These are phyloP conservation scores for Saccharum hybrid DNA, from an alignment of 202 grass and related monocot species.

Conservation along the genomic window DNA sequence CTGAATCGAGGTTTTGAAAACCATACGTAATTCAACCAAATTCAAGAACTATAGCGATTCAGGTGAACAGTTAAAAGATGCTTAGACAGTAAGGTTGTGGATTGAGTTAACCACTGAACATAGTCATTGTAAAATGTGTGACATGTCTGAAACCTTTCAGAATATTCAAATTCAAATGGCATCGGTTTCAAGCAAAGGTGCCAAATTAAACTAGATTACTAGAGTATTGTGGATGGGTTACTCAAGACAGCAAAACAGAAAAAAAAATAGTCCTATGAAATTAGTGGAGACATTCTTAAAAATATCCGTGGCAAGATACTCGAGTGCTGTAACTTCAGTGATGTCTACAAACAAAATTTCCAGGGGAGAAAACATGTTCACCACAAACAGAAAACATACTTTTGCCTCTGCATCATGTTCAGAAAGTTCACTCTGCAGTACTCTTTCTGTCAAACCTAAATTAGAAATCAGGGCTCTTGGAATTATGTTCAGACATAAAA, in stretches of 20 bases:
- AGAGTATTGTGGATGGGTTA: not conserved
- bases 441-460: conserved; percentile 81
- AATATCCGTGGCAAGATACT: not conserved
- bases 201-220: not conserved
- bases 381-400: conserved; percentile 51
- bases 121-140: not conserved
- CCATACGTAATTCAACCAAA: not conserved
- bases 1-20: not conserved
- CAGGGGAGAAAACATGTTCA: not conserved
- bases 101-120: conserved; percentile 8
- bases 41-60: conserved; percentile 8
- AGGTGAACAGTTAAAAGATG: not conserved
- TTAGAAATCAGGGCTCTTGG: conserved; percentile 10
- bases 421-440: conserved; percentile 65
- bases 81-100: not conserved
- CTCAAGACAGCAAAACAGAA: not conserved
- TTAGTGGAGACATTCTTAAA: not conserved
- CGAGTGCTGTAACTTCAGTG: conserved; percentile 9
- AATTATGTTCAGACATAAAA: conserved; percentile 27
- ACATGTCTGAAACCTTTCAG: conserved; percentile 17
- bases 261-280: not conserved
- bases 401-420: conserved; percentile 76
- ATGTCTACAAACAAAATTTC: conserved; percentile 9
- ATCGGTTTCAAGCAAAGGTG: not conserved
- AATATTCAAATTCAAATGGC: conserved; percentile 12